A percentile compares a stretch with the other conserved stretches of the same genome.
These are phyloP conservation scores for Capsicum chinense DNA, from an alignment of 257 asterid genomes.

Conservation along the genomic window DNA sequence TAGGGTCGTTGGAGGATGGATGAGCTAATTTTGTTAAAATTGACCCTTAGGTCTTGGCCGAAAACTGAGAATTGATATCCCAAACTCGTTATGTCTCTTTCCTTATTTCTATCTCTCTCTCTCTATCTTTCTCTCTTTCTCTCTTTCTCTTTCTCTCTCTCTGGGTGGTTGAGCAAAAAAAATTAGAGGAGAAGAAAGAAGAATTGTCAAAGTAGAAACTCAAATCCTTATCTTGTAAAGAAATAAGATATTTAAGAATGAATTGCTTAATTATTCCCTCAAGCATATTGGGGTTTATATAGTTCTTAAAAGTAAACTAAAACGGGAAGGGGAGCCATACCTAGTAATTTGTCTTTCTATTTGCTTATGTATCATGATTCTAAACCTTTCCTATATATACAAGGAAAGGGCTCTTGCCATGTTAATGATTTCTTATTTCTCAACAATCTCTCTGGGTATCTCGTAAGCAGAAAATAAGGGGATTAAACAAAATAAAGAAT, in stretches of 20 bases:
- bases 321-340: neutral
- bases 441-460: slow-evolving; percentile 2
- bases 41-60: neutral
- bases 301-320: neutral
- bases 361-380: neutral
- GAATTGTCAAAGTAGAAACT: neutral
- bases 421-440: neutral
- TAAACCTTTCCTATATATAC: neutral
- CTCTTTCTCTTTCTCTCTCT: neutral
- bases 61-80: slow-evolving; percentile 16
- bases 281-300: neutral
- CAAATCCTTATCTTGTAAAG: neutral
- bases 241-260: neutral
- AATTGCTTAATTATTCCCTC: neutral
- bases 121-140: too few species aligned
- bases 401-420: neutral
- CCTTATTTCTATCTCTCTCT: neutral
- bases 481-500: neutral
- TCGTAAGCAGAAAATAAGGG: neutral
- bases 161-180: neutral
- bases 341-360: neutral
- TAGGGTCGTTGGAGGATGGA: neutral
- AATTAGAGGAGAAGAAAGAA: neutral
- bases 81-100: neutral
- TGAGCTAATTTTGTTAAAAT: slow-evolving; percentile 8